Percentiles rank a stretch among this genome's conserved stretches.
phyloP scores from a whole-genome alignment of 805 yeast genomes.

The Blastobotrys mokoenaii region DNA sequence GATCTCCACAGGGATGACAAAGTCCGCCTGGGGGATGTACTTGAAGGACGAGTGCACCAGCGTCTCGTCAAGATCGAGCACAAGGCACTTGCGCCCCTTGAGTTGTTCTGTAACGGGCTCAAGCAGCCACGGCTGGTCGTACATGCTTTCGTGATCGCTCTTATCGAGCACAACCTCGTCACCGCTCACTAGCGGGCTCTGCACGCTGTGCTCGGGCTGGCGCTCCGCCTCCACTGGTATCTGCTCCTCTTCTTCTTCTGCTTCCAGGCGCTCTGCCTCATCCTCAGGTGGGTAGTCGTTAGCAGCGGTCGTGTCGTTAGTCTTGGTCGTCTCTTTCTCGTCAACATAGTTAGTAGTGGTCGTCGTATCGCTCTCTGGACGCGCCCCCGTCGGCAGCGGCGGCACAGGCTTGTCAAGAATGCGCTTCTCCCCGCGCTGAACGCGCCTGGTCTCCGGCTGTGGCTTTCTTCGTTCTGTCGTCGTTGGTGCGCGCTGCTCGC shows the following conservation, averaged over 20 bases:
- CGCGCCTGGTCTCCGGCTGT: too few species aligned
- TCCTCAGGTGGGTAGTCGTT: background rate
- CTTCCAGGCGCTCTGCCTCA: background rate
- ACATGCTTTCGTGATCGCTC: background rate
- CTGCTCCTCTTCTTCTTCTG: background rate
- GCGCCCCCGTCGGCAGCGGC: slow-evolving; percentile 5
- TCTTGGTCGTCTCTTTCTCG: too few species aligned
- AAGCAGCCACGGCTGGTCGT: slow-evolving; percentile 26
- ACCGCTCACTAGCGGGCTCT: background rate
- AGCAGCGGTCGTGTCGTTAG: too few species aligned
- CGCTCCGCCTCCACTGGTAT: too few species aligned
- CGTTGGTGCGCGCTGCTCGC: too few species aligned
- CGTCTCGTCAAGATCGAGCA: slow-evolving; percentile 91
- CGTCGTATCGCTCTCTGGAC: too few species aligned
- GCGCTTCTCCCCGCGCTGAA: background rate
- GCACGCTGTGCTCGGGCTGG: background rate
- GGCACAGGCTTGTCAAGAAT: slow-evolving; percentile 12
- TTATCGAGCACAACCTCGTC: background rate
- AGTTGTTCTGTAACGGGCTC: slow-evolving; percentile 44
- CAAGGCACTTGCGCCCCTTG: slow-evolving; percentile 69
- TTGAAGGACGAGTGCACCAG: slow-evolving; percentile 93
- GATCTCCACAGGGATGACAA: slow-evolving; percentile 94
- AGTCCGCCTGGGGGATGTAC: slow-evolving; percentile 85
- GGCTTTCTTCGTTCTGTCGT: too few species aligned
- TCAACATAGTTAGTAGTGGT: too few species aligned